Base-by-base conservation (phyloP, 2,329 filamentous ascomycete species). In the Microdochium trichocladiopsis region DNA sequence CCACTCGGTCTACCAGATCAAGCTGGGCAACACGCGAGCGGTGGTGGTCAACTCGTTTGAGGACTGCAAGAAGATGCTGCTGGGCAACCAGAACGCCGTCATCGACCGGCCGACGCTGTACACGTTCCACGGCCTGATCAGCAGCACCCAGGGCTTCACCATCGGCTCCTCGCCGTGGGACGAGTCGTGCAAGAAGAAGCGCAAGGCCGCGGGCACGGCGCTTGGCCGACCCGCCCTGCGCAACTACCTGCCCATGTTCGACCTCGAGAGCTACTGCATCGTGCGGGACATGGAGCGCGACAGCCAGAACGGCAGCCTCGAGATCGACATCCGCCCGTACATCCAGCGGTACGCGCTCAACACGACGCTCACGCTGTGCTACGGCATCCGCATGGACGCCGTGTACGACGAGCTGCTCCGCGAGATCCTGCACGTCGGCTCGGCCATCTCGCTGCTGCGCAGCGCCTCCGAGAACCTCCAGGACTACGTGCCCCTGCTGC, bases 101-200 rank as follows among this genome's bases (percentile, higher is more conserved):
- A 77, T 79, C 36, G 73, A 77, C 56, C 66, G 74, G 1, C 75
- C 75, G 0, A 78, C 68, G 28, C 64, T 79, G 2, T 78, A 77
- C 56, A 79, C 77, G 0, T 80, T 80, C 60, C 77, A 80, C 55
- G 75, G 74, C 2, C 66, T 79, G 49, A 78, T 80, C 16, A 74
- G 70, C 57, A 70, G 65, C 12, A 77, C 74, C 0, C 75, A 80
- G 56, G 77, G 77, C 1, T 80, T 79, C 62, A 80, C 77, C 0
- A 79, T 80, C 50, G 77, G 76, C n/a, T 73, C 69, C 4, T 73
- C 69, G 2, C 77, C 76, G 1, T 79, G 76, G 77, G 75, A 79
- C 50, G 72, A 76, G 22, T 76, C 71, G 33, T 79, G 75, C 61
- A 74, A 73, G 57, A 78, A 76, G 56, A 78, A 78, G 58, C 68